Base-by-base conservation (phyloP, 2,329 filamentous ascomycete genomes). In the Phyllosticta citribraziliensis region DNA sequence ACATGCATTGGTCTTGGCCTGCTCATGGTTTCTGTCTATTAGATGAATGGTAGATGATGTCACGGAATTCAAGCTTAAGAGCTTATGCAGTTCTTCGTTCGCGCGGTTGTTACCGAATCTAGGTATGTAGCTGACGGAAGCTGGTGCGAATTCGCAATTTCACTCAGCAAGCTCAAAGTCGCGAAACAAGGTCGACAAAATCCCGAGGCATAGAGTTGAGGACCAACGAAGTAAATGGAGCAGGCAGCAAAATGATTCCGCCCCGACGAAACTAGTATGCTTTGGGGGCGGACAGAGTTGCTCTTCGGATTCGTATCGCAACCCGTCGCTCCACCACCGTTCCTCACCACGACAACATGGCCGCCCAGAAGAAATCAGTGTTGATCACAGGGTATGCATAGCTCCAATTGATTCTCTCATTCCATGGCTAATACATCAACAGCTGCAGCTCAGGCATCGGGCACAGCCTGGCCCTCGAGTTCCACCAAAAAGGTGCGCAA, bases 401-500 rank as follows among this genome's bases (percentile, higher is more conserved):
- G 33, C 4, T 3, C 6, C 24, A n/a, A 35, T 52, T 17, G 14
- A 5, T 6, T 22, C 35, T n/a, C n/a, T 47, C 17, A 14, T 19
- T 57, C 12, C 51, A 20, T 6, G 27, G 33, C 19, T 51, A n/a
- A 51, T 40, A 47, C 1, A 5, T 20, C 20, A 57, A 47, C 59
- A 78, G 78, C 52, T 79, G 80, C 67, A 79, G 76, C 1, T 78
- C 81, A 6, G 81, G 82, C 50, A 84, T 86, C 64, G 84, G 84
- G 27, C 78, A 85, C 66, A 78, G 79, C 17, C 75, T 86, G 14
- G 82, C 82, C 1, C 75, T 76, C 19, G 81, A 84, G 66, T 86
- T 86, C 67, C 76, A 82, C 61, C 71, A 69, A 30, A 70, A 74
- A 66, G 75, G 75, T 71, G 55, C 40, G 27, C 24, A 27, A 24